These are phyloP conservation scores for Colletotrichum sublineola DNA, from an alignment of 2,329 filamentous ascomycete genomes.

Conservation along the genomic window DNA sequence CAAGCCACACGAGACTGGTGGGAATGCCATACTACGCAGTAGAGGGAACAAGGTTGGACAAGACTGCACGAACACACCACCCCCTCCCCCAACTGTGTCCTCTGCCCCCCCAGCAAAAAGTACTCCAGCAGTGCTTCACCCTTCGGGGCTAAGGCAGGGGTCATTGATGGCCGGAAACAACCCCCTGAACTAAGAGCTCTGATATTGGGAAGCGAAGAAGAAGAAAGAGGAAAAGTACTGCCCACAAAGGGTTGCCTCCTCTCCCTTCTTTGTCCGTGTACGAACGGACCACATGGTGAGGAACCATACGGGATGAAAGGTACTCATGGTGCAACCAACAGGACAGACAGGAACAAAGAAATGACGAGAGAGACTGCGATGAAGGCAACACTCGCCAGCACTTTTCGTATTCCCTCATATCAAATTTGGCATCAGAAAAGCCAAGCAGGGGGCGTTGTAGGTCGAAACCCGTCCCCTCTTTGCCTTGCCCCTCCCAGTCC, in stretches of 20 bases:
- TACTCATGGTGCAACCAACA: slow-evolving; percentile 1
- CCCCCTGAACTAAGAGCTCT: slow-evolving; percentile 30
- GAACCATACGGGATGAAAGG: background rate
- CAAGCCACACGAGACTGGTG: slow-evolving; percentile 42
- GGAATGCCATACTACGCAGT: slow-evolving; percentile 22
- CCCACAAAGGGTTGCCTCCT: background rate
- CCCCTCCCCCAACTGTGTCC: slow-evolving; percentile 1
- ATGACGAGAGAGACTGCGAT: slow-evolving; percentile 2
- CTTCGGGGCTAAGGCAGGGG: slow-evolving; percentile 41
- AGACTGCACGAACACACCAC: slow-evolving; percentile 26
- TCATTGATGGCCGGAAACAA: slow-evolving; percentile 20
- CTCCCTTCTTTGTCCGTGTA: background rate
- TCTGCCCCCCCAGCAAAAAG: background rate
- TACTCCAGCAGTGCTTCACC: background rate
- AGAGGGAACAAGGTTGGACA: slow-evolving; percentile 15
- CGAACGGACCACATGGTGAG: slow-evolving; percentile 2
- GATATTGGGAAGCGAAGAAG: background rate
- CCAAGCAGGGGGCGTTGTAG: slow-evolving; percentile 18
- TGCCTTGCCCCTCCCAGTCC: slow-evolving; percentile 10
- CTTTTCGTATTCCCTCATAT: slow-evolving; percentile 17
- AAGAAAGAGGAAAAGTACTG: background rate
- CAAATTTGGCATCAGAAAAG: slow-evolving; percentile 29
- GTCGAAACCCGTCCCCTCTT: slow-evolving; percentile 21
- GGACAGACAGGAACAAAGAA: slow-evolving; percentile 7
- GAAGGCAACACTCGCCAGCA: slow-evolving; percentile 7